Percentiles rank a stretch among this genome's conserved stretches.
Conservation (phyloP, 441 rosid species). For the Bruguiera hainesii region DNA sequence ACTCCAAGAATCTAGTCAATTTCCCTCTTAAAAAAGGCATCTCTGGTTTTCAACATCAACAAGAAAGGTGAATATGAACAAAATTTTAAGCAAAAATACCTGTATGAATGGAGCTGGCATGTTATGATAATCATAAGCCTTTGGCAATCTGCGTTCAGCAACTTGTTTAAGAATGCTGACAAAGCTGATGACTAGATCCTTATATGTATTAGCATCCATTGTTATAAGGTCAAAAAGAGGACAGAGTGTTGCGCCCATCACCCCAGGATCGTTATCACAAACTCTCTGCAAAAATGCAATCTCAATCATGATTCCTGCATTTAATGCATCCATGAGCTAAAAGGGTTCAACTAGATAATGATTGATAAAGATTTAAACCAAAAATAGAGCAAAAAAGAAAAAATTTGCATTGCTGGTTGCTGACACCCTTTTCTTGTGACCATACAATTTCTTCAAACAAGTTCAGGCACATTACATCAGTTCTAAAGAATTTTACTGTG, state of each 20-base stretch:
- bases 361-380: no score
- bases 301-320: not conserved
- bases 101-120: conserved; percentile 98
- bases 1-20: no score
- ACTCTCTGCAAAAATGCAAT: conserved; percentile 46
- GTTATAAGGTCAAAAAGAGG: conserved; percentile 85
- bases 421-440: no score
- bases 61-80: not conserved
- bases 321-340: no score
- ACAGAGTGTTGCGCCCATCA: conserved; percentile 96
- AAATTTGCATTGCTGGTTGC: no score
- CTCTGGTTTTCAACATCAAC: no score
- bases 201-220: conserved; percentile 61
- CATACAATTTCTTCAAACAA: no score
- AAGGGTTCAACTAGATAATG: no score
- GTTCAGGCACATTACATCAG: no score
- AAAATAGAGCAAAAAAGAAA: not conserved
- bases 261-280: conserved; percentile 95
- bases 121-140: conserved; percentile 90
- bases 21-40: no score
- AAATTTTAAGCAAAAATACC: conserved; percentile 37
- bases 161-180: conserved; percentile 96
- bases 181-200: conserved; percentile 87
- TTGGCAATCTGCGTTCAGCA: conserved; percentile 79
- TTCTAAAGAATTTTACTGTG: no score